Evolutionary conservation across 306 rosid genomes (phyloP), one percentile per base, ranked within the genome.

Genomic region (Mucuna pruriens): DNA sequence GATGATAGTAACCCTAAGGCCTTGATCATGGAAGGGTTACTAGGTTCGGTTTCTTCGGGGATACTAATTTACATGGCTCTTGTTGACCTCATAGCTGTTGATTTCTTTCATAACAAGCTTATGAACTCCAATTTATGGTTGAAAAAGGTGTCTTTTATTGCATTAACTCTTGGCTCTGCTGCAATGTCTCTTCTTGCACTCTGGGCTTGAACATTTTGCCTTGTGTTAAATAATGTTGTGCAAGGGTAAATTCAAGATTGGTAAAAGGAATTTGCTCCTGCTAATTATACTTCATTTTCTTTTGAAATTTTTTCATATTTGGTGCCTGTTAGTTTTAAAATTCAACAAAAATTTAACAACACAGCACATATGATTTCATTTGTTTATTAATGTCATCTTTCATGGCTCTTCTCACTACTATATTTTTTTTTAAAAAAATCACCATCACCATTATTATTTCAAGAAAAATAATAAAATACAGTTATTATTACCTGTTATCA

Each of bases 41-140:
- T 93, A 12, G 92, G 97, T 2, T 91, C 97, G 1, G 61, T 93
- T 61, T 93, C 97, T 0, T 89, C 96, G 0, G 96, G 97, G 20
- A 90, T 91, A 42, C 91, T 93, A 19, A 90, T 93, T 12, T 93
- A 93, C 91, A 93, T 93, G 96, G 97, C 90, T 67, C 90, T 93
- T 0, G 97, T 93, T 2, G 97, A 93, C 61, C 96, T 93, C 42
- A 90, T 93, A 26, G 91, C 97, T 16, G 83, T 72, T 34, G 97
- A 93, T 87, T 93, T 93, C 91, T 93, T 93, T 76, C 96, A 93
- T 80, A 93, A 88, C 87, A 91, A 93, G 88, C 63, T 93, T 81
- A 88, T 91, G 91, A 88, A 25, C 70, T 88, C 96, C 1, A 71
- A 61, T 74, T 22, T 49, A 13, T 45, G 75, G 82, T 29, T 93